A percentile compares a stretch with the other conserved stretches of the same genome.
These are phyloP conservation scores for Kluyveromyces aestuarii DNA, from an alignment of 805 yeast genomes.

Conservation along the genomic window DNA sequence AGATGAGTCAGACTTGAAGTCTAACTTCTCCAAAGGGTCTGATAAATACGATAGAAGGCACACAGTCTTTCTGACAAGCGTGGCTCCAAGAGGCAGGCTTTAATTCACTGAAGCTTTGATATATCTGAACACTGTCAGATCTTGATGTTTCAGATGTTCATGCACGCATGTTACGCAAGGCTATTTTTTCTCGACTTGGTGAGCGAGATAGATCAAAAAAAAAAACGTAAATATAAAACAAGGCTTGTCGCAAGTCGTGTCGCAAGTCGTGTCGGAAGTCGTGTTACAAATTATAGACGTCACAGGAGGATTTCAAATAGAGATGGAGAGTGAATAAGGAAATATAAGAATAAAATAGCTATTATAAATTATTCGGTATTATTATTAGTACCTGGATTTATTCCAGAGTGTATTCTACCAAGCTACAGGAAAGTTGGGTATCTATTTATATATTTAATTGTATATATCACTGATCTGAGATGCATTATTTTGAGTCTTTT, in stretches of 20 bases:
- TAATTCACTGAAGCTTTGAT: neutral
- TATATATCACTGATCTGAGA: too few species aligned
- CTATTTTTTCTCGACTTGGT: neutral
- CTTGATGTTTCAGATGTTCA: neutral
- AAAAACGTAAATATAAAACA: neutral
- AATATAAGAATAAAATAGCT: too few species aligned
- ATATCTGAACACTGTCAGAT: neutral
- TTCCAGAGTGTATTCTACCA: too few species aligned
- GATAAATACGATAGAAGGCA: too few species aligned
- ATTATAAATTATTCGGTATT: too few species aligned
- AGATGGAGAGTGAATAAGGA: too few species aligned
- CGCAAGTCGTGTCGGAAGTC: neutral
- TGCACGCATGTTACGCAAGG: neutral
- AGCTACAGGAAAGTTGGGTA: too few species aligned
- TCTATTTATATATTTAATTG: too few species aligned
- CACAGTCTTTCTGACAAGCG: too few species aligned
- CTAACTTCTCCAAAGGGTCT: neutral
- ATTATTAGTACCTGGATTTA: too few species aligned
- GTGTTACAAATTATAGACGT: too few species aligned
- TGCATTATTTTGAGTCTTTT: neutral
- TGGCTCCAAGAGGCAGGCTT: neutral
- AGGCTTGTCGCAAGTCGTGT: neutral
- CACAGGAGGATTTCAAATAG: too few species aligned
- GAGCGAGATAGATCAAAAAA: neutral
- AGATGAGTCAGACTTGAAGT: neutral